phyloP scores from a whole-genome alignment of 2,329 filamentous ascomycete genomes.

The Pseudopyrenochaeta lycopersici region DNA sequence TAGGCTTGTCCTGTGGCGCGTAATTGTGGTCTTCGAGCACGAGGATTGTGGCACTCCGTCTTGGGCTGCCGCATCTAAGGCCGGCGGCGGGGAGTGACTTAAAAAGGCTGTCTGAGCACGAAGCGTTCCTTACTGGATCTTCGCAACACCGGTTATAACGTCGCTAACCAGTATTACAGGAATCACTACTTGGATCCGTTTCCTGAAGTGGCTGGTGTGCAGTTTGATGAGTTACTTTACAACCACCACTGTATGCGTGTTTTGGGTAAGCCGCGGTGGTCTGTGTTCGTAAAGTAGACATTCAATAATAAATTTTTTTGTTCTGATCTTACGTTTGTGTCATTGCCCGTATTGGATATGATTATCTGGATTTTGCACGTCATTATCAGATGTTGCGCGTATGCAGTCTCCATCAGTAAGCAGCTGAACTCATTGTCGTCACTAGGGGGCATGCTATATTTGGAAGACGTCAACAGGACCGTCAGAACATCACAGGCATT shows the following conservation, averaged over 20 bases:
- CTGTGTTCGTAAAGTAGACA: background rate
- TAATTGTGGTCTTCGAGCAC: slow-evolving; percentile 66
- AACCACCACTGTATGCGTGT: background rate
- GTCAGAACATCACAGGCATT: background rate
- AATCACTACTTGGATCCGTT: no score
- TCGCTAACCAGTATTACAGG: slow-evolving; percentile 13
- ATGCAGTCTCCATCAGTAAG: slow-evolving; percentile 7
- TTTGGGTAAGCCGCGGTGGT: background rate
- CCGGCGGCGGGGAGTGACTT: slow-evolving; percentile 74
- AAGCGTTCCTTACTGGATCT: slow-evolving; percentile 15
- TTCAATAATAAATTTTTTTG: background rate
- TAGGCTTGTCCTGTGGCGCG: slow-evolving; percentile 53
- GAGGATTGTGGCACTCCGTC: slow-evolving; percentile 46
- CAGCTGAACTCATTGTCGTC: slow-evolving; percentile 6
- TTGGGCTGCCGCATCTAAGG: slow-evolving; percentile 58
- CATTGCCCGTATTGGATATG: background rate
- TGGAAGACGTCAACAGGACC: background rate
- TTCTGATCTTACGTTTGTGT: no score
- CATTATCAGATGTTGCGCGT: background rate
- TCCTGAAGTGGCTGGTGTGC: background rate
- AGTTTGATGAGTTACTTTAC: background rate
- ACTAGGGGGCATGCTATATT: slow-evolving; percentile 1
- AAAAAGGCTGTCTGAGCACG: slow-evolving; percentile 71
- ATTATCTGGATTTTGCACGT: background rate
- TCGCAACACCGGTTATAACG: slow-evolving; percentile 6